phyloP scores from a whole-genome alignment of 2,329 filamentous ascomycete genomes.

The Fusarium circinatum region DNA sequence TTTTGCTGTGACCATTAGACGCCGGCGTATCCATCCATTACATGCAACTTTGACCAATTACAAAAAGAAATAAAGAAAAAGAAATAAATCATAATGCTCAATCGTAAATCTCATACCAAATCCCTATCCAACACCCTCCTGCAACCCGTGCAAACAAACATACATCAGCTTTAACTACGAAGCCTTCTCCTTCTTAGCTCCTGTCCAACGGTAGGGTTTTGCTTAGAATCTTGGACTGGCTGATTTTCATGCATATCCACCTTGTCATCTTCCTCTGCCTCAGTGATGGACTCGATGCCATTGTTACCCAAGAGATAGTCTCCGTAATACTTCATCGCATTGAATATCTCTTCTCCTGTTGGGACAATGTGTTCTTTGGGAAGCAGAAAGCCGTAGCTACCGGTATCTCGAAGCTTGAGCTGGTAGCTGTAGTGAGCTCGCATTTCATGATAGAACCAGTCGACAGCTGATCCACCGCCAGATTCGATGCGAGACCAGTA shows the following conservation, averaged over 20 bases:
- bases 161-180: slow-evolving; percentile 37
- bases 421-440: slow-evolving; percentile 88
- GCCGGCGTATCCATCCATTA: slow-evolving; percentile 21
- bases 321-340: slow-evolving; percentile 84
- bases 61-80: neutral
- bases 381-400: slow-evolving; percentile 92
- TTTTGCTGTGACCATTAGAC: slow-evolving; percentile 30
- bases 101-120: slow-evolving; percentile 17
- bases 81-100: slow-evolving; percentile 26
- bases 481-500: slow-evolving; percentile 68
- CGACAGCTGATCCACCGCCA: slow-evolving; percentile 85
- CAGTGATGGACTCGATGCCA: slow-evolving; percentile 63
- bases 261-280: slow-evolving; percentile 38
- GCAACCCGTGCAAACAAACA: neutral
- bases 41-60: slow-evolving; percentile 4
- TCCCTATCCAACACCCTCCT: slow-evolving; percentile 7
- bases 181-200: slow-evolving; percentile 48
- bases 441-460: slow-evolving; percentile 95
- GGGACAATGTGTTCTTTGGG: slow-evolving; percentile 89
- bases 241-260: slow-evolving; percentile 12
- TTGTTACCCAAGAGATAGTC: slow-evolving; percentile 80
- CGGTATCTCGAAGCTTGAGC: slow-evolving; percentile 91
- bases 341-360: slow-evolving; percentile 87
- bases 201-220: slow-evolving; percentile 28
- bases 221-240: neutral